These are phyloP conservation scores for Tolypocladium guangdongense DNA, from an alignment of 2,329 filamentous ascomycete species.

Conservation along the genomic window DNA sequence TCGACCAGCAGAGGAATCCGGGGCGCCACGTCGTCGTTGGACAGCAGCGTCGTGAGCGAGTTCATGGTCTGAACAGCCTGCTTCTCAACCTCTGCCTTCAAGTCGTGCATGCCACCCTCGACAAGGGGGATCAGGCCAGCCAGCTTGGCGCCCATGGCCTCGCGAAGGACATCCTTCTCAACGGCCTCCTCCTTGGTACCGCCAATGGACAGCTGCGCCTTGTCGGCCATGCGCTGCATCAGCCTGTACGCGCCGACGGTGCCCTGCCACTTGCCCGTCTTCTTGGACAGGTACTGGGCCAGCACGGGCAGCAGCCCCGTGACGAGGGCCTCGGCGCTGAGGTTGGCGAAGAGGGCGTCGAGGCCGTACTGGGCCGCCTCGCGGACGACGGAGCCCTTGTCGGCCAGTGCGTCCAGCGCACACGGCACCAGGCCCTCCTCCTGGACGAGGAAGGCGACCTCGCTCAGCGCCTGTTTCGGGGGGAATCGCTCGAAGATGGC, in stretches of 20 bases:
- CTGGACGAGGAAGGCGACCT: conserved; percentile 73
- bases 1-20: conserved; percentile 87
- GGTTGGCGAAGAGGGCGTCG: conserved; percentile 71
- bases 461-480: conserved; percentile 62
- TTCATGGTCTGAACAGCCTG: conserved; percentile 89
- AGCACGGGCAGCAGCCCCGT: conserved; percentile 72
- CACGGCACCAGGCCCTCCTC: conserved; percentile 62
- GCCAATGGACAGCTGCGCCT: conserved; percentile 76
- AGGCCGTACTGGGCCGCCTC: conserved; percentile 91
- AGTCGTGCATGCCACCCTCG: conserved; percentile 89
- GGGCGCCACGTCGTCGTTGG: conserved; percentile 93
- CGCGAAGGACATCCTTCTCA: conserved; percentile 81
- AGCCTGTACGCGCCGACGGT: conserved; percentile 77
- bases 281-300: conserved; percentile 64
- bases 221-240: conserved; percentile 88
- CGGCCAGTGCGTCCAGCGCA: conserved; percentile 75
- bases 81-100: conserved; percentile 82
- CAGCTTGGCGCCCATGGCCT: conserved; percentile 80
- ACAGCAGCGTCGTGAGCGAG: conserved; percentile 76
- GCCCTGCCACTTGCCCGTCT: conserved; percentile 94
- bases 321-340: conserved; percentile 75
- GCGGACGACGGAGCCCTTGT: conserved; percentile 80
- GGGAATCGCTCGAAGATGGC: conserved; percentile 89
- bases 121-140: conserved; percentile 83
- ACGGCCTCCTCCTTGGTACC: conserved; percentile 69